A percentile compares a stretch with the other conserved stretches of the same genome.
These are phyloP conservation scores for Monosporascus sp. DNA, from an alignment of 2,329 filamentous ascomycete species.

Conservation along the genomic window DNA sequence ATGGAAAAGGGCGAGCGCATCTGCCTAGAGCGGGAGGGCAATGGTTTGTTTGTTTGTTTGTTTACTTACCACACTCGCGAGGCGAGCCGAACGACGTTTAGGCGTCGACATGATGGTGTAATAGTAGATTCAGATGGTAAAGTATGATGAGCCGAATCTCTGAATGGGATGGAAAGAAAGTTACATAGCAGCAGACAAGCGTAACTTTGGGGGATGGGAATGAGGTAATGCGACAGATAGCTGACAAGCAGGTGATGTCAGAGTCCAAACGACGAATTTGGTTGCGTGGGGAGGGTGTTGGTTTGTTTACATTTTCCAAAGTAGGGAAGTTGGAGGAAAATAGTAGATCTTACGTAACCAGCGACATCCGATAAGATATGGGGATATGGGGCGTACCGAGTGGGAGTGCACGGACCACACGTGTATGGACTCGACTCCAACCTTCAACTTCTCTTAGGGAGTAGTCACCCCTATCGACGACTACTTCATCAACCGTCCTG, in stretches of 20 bases:
- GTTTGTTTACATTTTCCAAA: background rate
- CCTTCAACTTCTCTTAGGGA: too few species aligned
- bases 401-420: too few species aligned
- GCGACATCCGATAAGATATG: background rate
- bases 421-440: background rate
- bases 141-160: background rate
- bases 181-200: background rate
- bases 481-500: too few species aligned
- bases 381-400: background rate
- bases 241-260: background rate
- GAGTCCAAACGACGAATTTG: background rate
- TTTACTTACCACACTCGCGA: conserved; percentile 36
- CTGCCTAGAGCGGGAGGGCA: background rate
- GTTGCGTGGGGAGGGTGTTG: background rate
- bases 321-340: background rate
- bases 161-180: background rate
- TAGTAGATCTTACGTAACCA: background rate
- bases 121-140: conserved; percentile 4
- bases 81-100: conserved; percentile 37
- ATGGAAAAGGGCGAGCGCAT: too few species aligned
- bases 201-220: too few species aligned
- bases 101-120: conserved; percentile 25
- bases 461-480: too few species aligned
- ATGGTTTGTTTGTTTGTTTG: conserved; percentile 3
- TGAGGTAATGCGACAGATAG: too few species aligned